Conservation (phyloP, 768 basidiomycete genomes). For the Chalciporus chontae region DNA sequence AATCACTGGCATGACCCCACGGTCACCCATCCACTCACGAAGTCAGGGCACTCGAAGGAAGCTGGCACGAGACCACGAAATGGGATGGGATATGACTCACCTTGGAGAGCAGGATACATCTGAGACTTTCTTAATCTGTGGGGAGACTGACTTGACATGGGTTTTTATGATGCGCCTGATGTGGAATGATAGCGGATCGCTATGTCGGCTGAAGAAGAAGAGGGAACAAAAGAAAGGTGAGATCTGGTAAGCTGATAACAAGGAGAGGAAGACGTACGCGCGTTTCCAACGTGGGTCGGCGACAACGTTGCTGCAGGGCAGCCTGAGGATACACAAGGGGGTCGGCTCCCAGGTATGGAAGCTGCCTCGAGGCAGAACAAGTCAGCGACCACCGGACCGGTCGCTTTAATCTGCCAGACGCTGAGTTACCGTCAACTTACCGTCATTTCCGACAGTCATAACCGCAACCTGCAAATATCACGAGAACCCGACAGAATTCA, state of each 20-base stretch:
- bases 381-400: conserved; percentile 10
- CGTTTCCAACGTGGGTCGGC: conserved; percentile 63
- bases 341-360: conserved; percentile 58
- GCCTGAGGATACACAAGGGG: conserved; percentile 48
- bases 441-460: background rate
- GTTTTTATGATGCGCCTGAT: conserved; percentile 20
- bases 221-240: conserved; percentile 32
- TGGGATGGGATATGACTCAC: conserved; percentile 36
- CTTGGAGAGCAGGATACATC: conserved; percentile 45
- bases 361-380: conserved; percentile 37
- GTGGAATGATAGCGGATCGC: conserved; percentile 13
- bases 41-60: conserved; percentile 10
- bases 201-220: conserved; percentile 22
- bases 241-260: conserved; percentile 31
- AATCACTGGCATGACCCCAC: conserved; percentile 15
- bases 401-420: conserved; percentile 1
- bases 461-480: no score
- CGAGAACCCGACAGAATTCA: no score
- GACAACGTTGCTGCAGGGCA: conserved; percentile 39
- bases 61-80: conserved; percentile 18
- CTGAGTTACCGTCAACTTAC: no score
- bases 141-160: conserved; percentile 59
- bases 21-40: conserved; percentile 5
- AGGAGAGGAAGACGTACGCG: conserved; percentile 35
- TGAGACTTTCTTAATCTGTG: conserved; percentile 55